These are phyloP conservation scores for Sarocladiaceae sp. DNA, from an alignment of 2,329 filamentous ascomycete species.

Conservation along the genomic window DNA sequence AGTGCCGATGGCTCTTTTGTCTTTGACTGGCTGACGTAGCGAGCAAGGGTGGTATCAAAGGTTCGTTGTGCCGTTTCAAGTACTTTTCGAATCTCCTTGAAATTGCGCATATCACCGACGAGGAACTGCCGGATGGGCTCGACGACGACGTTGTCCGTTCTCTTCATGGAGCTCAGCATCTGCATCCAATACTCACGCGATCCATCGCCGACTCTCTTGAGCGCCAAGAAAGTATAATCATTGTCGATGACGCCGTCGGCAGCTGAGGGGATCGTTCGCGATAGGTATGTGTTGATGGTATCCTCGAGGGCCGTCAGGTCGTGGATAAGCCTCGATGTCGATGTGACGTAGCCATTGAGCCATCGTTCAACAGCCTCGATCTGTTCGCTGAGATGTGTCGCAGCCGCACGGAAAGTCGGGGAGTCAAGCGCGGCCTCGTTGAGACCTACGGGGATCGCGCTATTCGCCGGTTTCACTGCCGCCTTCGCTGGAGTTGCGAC, in stretches of 20 bases:
- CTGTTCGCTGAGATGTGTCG: slow-evolving; percentile 84
- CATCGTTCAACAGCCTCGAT: slow-evolving; percentile 86
- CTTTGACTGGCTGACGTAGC: slow-evolving; percentile 82
- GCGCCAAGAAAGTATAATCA: slow-evolving; percentile 85
- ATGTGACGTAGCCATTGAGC: slow-evolving; percentile 60
- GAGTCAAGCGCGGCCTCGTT: slow-evolving; percentile 96
- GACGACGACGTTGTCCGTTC: slow-evolving; percentile 67
- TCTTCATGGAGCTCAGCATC: slow-evolving; percentile 66
- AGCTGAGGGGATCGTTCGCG: slow-evolving; percentile 67
- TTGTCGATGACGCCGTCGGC: slow-evolving; percentile 86
- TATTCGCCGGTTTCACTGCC: slow-evolving; percentile 18
- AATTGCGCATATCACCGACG: slow-evolving; percentile 68
- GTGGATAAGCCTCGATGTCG: slow-evolving; percentile 49
- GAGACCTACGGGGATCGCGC: slow-evolving; percentile 67
- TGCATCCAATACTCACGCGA: slow-evolving; percentile 83
- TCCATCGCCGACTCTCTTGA: slow-evolving; percentile 79
- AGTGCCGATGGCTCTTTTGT: slow-evolving; percentile 88
- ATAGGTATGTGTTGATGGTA: slow-evolving; percentile 69
- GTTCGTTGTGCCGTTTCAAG: slow-evolving; percentile 77
- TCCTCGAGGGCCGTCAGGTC: slow-evolving; percentile 70
- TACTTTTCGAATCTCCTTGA: slow-evolving; percentile 74
- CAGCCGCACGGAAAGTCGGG: slow-evolving; percentile 85
- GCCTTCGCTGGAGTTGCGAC: slow-evolving; percentile 15
- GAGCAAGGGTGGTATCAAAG: slow-evolving; percentile 74
- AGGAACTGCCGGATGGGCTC: slow-evolving; percentile 81